Conservation (phyloP, 768 basidiomycete genomes). For the Rhodocollybia butyracea region DNA sequence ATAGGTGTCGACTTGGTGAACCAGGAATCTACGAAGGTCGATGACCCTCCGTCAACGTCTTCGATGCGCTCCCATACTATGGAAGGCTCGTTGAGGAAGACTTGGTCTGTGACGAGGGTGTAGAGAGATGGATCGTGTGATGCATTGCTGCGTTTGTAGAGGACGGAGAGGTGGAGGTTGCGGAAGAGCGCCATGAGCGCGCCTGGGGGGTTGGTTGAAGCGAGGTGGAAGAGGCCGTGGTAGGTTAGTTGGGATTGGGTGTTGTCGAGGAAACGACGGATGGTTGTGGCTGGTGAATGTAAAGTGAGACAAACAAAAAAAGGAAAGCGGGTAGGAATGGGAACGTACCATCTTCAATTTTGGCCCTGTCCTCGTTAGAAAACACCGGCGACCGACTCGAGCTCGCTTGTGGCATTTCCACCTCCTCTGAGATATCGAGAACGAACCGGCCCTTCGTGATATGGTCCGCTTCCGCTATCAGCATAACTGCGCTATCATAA, state of each 20-base stretch:
- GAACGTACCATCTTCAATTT: constrained; percentile 66
- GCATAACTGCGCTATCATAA: constrained; percentile 71
- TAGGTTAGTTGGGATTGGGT: constrained; percentile 86
- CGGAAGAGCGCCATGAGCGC: constrained; percentile 84
- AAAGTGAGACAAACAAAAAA: constrained; percentile 1
- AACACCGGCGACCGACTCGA: constrained; percentile 21
- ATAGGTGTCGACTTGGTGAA: constrained; percentile 63
- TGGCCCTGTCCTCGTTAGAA: constrained; percentile 48
- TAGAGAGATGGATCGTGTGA: constrained; percentile 54
- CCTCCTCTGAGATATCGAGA: constrained; percentile 29
- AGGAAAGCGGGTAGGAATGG: background rate
- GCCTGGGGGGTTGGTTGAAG: constrained; percentile 52
- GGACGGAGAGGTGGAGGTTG: constrained; percentile 84
- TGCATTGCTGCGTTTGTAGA: constrained; percentile 61
- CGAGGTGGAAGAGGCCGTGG: constrained; percentile 80
- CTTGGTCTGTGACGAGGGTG: constrained; percentile 81
- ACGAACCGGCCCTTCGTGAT: constrained; percentile 63
- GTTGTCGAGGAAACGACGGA: constrained; percentile 65
- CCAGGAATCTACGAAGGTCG: constrained; percentile 74
- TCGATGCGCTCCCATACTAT: constrained; percentile 91
- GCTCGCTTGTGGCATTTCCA: constrained; percentile 12
- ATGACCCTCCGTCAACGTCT: constrained; percentile 78
- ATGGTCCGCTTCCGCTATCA: constrained; percentile 80
- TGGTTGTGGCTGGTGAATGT: constrained; percentile 50
- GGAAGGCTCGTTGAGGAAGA: constrained; percentile 71